Conservation (phyloP, 129 eudicot species). For the Gnaphalium uliginosum region DNA sequence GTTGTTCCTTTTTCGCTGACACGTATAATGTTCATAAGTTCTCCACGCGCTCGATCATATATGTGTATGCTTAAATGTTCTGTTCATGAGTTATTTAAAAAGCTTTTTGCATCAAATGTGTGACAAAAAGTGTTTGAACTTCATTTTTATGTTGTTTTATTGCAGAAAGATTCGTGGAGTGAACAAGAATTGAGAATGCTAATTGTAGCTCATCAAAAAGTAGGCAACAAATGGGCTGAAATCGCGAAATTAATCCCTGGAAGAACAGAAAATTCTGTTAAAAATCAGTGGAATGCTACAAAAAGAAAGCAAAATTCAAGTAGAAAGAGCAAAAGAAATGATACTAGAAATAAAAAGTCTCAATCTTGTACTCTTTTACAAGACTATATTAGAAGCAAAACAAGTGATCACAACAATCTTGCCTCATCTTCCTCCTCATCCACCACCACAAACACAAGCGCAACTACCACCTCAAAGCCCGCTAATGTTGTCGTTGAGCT, state of each 20-base stretch:
- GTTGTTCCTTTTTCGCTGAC: background rate
- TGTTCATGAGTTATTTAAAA: background rate
- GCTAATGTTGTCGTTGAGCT: slow-evolving; percentile 14
- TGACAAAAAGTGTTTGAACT: slow-evolving; percentile 7
- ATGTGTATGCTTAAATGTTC: background rate
- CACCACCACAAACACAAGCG: background rate
- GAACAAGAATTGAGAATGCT: slow-evolving; percentile 69
- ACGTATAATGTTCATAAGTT: background rate
- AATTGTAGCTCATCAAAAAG: slow-evolving; percentile 50
- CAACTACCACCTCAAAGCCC: slow-evolving; percentile 3
- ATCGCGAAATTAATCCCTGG: slow-evolving; percentile 70
- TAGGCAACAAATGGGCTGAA: slow-evolving; percentile 80
- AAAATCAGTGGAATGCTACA: slow-evolving; percentile 85
- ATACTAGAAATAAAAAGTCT: slow-evolving; percentile 15
- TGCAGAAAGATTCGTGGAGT: slow-evolving; percentile 71
- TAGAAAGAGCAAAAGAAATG: slow-evolving; percentile 42
- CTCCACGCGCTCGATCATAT: background rate
- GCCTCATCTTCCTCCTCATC: slow-evolving; percentile 27
- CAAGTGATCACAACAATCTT: slow-evolving; percentile 15
- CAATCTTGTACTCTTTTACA: slow-evolving; percentile 43
- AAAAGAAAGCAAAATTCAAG: slow-evolving; percentile 60
- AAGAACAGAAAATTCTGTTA: slow-evolving; percentile 71
- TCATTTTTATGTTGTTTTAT: background rate
- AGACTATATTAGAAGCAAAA: slow-evolving; percentile 52
- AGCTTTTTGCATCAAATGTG: slow-evolving; percentile 9